phyloP scores from a whole-genome alignment of 1,284 basidiomycete species.

The Puccinia horiana region DNA sequence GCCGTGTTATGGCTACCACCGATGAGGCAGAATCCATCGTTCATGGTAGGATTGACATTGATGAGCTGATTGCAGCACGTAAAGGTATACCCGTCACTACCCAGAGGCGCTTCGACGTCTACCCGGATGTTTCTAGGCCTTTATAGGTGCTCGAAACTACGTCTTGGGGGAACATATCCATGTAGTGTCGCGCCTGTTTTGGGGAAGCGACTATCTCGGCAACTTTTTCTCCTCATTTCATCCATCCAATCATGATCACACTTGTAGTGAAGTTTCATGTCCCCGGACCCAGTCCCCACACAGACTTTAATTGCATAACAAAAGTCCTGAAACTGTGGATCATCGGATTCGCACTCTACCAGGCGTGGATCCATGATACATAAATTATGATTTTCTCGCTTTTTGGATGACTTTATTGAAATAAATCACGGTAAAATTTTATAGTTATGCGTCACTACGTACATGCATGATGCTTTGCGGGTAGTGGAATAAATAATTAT shows the following conservation, averaged over 20 bases:
- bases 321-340: background rate
- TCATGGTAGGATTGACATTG: constrained; percentile 76
- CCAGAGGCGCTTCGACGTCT: constrained; percentile 89
- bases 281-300: background rate
- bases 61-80: constrained; percentile 70
- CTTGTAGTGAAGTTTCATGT: background rate
- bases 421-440: background rate
- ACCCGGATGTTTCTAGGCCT: constrained; percentile 67
- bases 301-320: background rate
- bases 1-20: constrained; percentile 75
- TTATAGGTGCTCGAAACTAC: background rate
- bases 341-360: background rate
- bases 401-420: too few species aligned
- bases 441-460: background rate
- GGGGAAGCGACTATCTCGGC: background rate
- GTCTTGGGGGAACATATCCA: background rate
- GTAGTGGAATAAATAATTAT: background rate
- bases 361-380: too few species aligned
- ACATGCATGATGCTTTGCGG: background rate
- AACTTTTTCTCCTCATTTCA: background rate
- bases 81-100: constrained; percentile 80
- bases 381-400: too few species aligned
- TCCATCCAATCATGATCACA: background rate
- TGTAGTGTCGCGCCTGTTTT: background rate
- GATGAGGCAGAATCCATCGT: constrained; percentile 78